Evolutionary conservation across 2,329 filamentous ascomycete species (phyloP).

Genomic region (Exophiala lecanii-corni): DNA sequence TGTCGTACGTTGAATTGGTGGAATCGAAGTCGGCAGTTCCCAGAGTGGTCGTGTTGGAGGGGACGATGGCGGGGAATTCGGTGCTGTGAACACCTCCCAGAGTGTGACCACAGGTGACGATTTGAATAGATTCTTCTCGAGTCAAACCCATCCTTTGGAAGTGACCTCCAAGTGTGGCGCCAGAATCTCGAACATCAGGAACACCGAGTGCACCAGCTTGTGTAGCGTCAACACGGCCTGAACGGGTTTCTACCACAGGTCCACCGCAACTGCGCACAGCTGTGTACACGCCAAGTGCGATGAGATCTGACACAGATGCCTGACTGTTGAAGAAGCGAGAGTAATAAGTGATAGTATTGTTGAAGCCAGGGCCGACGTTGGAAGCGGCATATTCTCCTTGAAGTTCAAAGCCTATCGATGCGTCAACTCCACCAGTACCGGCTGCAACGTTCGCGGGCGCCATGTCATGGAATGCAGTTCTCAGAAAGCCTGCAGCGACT

Average conservation of each 20-base stretch:
- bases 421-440: slow-evolving; percentile 33
- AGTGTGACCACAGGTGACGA: slow-evolving; percentile 35
- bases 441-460: slow-evolving; percentile 29
- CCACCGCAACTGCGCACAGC: slow-evolving; percentile 31
- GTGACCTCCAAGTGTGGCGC: slow-evolving; percentile 29
- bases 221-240: slow-evolving; percentile 33
- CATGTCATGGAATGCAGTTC: slow-evolving; percentile 35
- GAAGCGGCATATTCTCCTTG: slow-evolving; percentile 24
- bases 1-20: slow-evolving; percentile 28
- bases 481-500: slow-evolving; percentile 30
- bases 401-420: slow-evolving; percentile 33
- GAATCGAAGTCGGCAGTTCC: slow-evolving; percentile 28
- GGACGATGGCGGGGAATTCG: slow-evolving; percentile 32
- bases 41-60: slow-evolving; percentile 27
- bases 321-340: slow-evolving; percentile 26
- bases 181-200: slow-evolving; percentile 31
- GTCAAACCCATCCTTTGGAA: slow-evolving; percentile 32
- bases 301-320: slow-evolving; percentile 30
- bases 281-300: slow-evolving; percentile 31
- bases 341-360: slow-evolving; percentile 32
- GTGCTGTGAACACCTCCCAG: slow-evolving; percentile 33
- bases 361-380: slow-evolving; percentile 32
- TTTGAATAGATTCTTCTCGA: slow-evolving; percentile 24
- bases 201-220: slow-evolving; percentile 30
- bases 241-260: slow-evolving; percentile 29